Percentiles rank a stretch among this genome's conserved stretches.
Evolutionary conservation across 139 green algal genomes (phyloP).

Genomic region (Mesostigma viride): DNA sequence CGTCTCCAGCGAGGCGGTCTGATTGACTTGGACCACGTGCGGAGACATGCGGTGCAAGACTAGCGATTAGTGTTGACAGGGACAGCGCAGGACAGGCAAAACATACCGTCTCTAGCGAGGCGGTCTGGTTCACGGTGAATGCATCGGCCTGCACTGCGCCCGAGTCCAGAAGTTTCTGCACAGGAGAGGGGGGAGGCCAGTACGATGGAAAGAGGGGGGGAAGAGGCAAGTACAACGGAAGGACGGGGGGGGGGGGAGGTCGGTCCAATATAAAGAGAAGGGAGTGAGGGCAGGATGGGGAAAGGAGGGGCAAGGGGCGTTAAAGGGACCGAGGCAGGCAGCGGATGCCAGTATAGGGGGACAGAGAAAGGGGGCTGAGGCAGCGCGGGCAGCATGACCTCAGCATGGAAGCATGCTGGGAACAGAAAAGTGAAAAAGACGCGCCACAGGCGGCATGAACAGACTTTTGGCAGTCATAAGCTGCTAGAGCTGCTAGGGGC

Average conservation of each 20-base stretch:
- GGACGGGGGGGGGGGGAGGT: neutral
- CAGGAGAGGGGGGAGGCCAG: neutral
- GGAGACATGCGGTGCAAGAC: neutral
- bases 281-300: neutral
- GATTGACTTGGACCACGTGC: neutral
- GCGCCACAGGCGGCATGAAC: no score
- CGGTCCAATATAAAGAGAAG: neutral
- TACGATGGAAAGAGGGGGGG: neutral
- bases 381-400: no score
- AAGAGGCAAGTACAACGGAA: neutral
- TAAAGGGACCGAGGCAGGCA: neutral
- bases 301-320: neutral
- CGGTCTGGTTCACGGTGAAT: constrained; percentile 45
- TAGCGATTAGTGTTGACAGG: neutral
- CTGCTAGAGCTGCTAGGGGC: no score
- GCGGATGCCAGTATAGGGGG: no score
- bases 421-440: no score
- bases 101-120: constrained; percentile 30
- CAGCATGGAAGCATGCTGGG: no score
- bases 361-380: no score
- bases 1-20: neutral
- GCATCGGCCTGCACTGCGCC: constrained; percentile 51
- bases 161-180: constrained; percentile 35
- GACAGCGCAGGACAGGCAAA: no score
- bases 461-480: no score